These are phyloP conservation scores for Syzygium aromaticum DNA, from an alignment of 345 rosid genomes.

Conservation along the genomic window DNA sequence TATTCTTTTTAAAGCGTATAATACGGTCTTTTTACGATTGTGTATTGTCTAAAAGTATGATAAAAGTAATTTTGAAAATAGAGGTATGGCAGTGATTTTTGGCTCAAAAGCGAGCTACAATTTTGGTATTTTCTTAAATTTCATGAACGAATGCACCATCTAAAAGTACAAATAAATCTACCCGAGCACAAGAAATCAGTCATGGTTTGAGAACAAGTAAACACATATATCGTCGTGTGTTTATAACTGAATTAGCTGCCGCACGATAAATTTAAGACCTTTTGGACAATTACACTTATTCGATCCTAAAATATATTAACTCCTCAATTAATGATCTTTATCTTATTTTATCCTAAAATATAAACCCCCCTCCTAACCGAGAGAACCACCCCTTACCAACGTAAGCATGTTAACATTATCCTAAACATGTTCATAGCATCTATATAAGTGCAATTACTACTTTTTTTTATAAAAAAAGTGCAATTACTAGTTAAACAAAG, in stretches of 20 bases:
- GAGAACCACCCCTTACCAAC: not conserved
- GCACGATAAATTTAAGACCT: rapidly evolving
- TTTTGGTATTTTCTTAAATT: too few species aligned
- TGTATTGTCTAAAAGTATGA: not conserved
- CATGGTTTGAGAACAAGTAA: too few species aligned
- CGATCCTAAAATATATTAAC: not conserved
- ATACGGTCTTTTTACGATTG: not conserved
- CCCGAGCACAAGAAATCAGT: too few species aligned
- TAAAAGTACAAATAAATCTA: too few species aligned
- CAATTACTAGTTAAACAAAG: not conserved
- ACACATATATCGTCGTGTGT: too few species aligned
- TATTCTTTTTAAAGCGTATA: not conserved
- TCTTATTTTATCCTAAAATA: too few species aligned
- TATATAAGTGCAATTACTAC: too few species aligned
- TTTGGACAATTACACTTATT: not conserved
- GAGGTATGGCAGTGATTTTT: too few species aligned
- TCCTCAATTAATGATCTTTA: not conserved
- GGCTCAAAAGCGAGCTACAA: too few species aligned
- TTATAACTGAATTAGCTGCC: rapidly evolving
- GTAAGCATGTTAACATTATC: not conserved
- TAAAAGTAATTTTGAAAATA: too few species aligned
- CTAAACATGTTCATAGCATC: not conserved
- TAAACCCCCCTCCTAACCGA: too few species aligned
- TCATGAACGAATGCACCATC: too few species aligned
- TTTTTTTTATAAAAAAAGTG: not conserved